These are phyloP conservation scores for Camellia granthamiana DNA, from an alignment of 148 eudicot genomes.

Conservation along the genomic window DNA sequence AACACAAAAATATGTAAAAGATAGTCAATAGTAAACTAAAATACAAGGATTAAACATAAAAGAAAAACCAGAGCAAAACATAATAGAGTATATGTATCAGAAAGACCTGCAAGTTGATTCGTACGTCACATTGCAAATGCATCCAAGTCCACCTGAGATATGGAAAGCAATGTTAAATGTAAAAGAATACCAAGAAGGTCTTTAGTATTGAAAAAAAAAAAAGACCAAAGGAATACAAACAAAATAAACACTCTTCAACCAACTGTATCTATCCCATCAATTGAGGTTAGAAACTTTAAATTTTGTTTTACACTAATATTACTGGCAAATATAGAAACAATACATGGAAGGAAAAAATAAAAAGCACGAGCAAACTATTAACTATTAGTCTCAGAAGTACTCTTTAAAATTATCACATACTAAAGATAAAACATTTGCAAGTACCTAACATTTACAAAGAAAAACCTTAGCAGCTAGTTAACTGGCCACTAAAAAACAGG, in stretches of 20 bases:
- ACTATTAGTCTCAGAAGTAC: background rate
- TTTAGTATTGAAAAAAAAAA: background rate
- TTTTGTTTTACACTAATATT: background rate
- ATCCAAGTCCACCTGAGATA: slow-evolving; percentile 11
- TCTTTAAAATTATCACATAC: background rate
- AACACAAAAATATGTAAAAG: no score
- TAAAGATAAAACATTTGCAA: background rate
- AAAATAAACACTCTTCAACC: background rate
- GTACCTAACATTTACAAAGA: background rate
- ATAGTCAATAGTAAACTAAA: no score
- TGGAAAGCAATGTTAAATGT: background rate
- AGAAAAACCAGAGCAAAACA: no score
- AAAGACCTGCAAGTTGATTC: no score
- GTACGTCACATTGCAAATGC: background rate
- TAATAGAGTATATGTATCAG: no score
- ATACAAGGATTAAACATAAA: no score
- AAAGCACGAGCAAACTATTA: background rate
- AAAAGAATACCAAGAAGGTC: background rate
- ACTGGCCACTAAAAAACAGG: background rate
- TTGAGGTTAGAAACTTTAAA: background rate
- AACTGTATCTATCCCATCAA: background rate
- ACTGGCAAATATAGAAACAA: background rate
- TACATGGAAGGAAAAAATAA: background rate
- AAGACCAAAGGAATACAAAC: background rate
- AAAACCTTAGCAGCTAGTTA: background rate